phyloP scores from a whole-genome alignment of 2,329 filamentous ascomycete species.

The Monosporascus ibericus region DNA sequence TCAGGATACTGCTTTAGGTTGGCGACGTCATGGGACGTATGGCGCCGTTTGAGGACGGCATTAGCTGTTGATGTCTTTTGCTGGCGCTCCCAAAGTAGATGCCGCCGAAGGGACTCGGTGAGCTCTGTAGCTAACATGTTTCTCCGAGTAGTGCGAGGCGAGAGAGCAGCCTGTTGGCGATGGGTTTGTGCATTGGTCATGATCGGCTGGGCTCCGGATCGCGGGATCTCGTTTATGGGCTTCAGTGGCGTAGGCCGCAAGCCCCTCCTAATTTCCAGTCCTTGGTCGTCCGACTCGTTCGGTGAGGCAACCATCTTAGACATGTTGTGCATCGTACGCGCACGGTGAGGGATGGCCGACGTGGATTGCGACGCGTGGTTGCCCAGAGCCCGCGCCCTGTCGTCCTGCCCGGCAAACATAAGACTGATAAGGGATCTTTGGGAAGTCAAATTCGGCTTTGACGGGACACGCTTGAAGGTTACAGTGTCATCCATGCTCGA shows the following conservation, averaged over 20 bases:
- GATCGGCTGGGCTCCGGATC: slow-evolving; percentile 70
- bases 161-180: slow-evolving; percentile 68
- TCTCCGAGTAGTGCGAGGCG: slow-evolving; percentile 82
- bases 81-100: slow-evolving; percentile 91
- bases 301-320: slow-evolving; percentile 43
- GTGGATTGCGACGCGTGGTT: slow-evolving; percentile 62
- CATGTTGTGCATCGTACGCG: slow-evolving; percentile 43
- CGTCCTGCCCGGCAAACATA: slow-evolving; percentile 71
- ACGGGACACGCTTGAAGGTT: slow-evolving; percentile 88
- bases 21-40: slow-evolving; percentile 85
- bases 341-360: slow-evolving; percentile 61
- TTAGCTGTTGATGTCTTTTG: slow-evolving; percentile 88
- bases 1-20: slow-evolving; percentile 81
- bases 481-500: slow-evolving; percentile 75
- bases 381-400: slow-evolving; percentile 63
- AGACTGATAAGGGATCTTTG: slow-evolving; percentile 84
- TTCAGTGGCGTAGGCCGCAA: slow-evolving; percentile 42
- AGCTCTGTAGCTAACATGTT: slow-evolving; percentile 96
- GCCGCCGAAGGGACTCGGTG: slow-evolving; percentile 84
- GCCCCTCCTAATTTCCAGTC: slow-evolving; percentile 58
- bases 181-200: slow-evolving; percentile 61
- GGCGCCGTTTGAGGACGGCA: slow-evolving; percentile 80
- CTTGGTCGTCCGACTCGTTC: slow-evolving; percentile 56
- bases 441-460: slow-evolving; percentile 75
- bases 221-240: slow-evolving; percentile 56